These are phyloP conservation scores for Quercus gilva DNA, from an alignment of 306 rosid species.

Conservation along the genomic window DNA sequence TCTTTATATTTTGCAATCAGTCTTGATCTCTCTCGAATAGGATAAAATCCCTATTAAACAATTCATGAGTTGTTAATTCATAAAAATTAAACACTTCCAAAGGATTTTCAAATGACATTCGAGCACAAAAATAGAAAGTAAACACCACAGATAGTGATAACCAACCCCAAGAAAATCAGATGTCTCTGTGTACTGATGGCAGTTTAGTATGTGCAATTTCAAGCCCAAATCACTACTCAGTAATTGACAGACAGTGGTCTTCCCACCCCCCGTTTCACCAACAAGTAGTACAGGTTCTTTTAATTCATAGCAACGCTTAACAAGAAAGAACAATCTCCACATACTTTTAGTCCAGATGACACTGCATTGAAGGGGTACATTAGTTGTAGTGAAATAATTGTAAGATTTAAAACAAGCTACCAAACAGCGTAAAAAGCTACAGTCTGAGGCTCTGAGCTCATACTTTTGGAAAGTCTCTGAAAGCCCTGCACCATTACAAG, in stretches of 20 bases:
- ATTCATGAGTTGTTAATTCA: background rate
- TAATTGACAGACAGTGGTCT: slow-evolving; percentile 92
- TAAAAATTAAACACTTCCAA: slow-evolving; percentile 1
- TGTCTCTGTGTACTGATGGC: slow-evolving; percentile 95
- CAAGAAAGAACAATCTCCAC: slow-evolving; percentile 76
- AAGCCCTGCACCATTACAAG: slow-evolving; percentile 30
- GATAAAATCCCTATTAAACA: slow-evolving; percentile 72
- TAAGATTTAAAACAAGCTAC: slow-evolving; percentile 1
- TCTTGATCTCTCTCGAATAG: slow-evolving; percentile 72
- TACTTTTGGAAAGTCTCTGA: slow-evolving; percentile 50
- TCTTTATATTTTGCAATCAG: slow-evolving; percentile 49
- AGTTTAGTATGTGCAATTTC: slow-evolving; percentile 76
- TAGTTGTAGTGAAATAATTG: slow-evolving; percentile 8
- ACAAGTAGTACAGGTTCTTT: slow-evolving; percentile 91
- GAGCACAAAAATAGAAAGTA: background rate
- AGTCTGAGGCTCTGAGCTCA: slow-evolving; percentile 4
- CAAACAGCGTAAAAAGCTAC: background rate
- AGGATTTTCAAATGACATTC: background rate
- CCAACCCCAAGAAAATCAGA: slow-evolving; percentile 97
- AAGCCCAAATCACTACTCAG: slow-evolving; percentile 61
- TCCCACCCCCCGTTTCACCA: slow-evolving; percentile 99
- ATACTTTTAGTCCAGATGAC: slow-evolving; percentile 65
- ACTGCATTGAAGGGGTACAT: slow-evolving; percentile 43
- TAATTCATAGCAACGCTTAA: slow-evolving; percentile 66
- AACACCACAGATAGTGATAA: slow-evolving; percentile 13